Conservation (phyloP, 139 green algal genomes). For the Chlorella sp. region DNA sequence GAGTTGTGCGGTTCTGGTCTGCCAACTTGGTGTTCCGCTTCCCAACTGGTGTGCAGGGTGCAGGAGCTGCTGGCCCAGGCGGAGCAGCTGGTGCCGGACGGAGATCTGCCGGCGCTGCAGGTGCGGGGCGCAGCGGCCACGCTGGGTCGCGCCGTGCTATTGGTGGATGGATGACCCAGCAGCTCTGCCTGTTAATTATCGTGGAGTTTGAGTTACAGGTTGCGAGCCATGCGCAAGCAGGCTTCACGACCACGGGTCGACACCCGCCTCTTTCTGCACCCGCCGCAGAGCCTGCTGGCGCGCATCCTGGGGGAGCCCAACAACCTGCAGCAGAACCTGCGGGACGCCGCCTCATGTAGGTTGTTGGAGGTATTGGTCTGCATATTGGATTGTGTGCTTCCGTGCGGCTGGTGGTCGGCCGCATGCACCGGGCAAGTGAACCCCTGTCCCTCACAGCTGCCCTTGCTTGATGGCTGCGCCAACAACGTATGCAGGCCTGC, state of each 20-base stretch:
- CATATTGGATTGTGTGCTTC: neutral
- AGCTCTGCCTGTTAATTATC: too few relatives aligned
- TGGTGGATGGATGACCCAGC: too few relatives aligned
- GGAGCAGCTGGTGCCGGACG: conserved; percentile 29
- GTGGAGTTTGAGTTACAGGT: too few relatives aligned
- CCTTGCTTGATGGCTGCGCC: neutral
- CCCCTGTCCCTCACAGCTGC: too few relatives aligned
- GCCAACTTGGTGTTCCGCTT: too few relatives aligned
- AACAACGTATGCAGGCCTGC: conserved; percentile 11
- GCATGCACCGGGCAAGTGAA: too few relatives aligned
- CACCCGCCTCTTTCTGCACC: too few relatives aligned
- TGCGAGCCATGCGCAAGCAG: too few relatives aligned
- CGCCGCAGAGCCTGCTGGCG: conserved; percentile 12
- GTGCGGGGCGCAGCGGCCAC: too few relatives aligned
- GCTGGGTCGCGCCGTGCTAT: too few relatives aligned
- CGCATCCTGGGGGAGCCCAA: conserved; percentile 65
- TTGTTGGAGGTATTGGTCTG: neutral
- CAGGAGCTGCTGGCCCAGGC: conserved; percentile 31
- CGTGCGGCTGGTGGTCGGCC: neutral
- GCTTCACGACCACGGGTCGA: too few relatives aligned
- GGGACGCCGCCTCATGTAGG: conserved; percentile 47
- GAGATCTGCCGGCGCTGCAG: conserved; percentile 39
- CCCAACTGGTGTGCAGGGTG: neutral
- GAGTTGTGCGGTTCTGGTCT: too few relatives aligned
- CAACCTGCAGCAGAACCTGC: conserved; percentile 64